Conservation (phyloP, 176 grass and related monocot genomes). For the Triticum aestivum region DNA sequence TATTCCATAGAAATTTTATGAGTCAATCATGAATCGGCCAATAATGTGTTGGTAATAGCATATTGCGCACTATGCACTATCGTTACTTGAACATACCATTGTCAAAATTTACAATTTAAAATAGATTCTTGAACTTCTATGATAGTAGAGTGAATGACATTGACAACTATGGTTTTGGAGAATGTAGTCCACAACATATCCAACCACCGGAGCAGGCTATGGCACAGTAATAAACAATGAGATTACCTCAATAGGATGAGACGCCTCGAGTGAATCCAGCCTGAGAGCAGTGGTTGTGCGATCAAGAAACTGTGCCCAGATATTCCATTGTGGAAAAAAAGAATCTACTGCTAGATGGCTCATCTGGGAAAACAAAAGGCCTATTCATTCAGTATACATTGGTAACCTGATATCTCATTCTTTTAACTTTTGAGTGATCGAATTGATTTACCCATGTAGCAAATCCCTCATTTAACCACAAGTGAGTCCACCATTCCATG, state of each 20-base stretch:
- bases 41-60: not conserved
- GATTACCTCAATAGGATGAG: constrained; percentile 86
- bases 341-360: constrained; percentile 59
- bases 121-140: not conserved
- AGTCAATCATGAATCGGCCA: not conserved
- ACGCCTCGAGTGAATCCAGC: constrained; percentile 61
- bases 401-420: not conserved
- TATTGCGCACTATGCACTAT: not conserved
- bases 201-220: not conserved
- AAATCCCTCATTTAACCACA: constrained; percentile 82
- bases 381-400: constrained; percentile 2
- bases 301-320: constrained; percentile 67
- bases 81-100: not conserved
- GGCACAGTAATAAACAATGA: not conserved
- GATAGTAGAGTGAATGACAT: not conserved
- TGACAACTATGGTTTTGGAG: not conserved
- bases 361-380: constrained; percentile 42
- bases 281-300: constrained; percentile 42
- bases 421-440: not conserved
- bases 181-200: not conserved
- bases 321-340: constrained; percentile 69
- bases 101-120: not conserved
- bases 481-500: constrained; percentile 90
- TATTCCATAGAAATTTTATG: constrained; percentile 17
- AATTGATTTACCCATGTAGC: constrained; percentile 67